Conservation (phyloP, 1,284 basidiomycete genomes). For the Apiotrichum porosum region DNA sequence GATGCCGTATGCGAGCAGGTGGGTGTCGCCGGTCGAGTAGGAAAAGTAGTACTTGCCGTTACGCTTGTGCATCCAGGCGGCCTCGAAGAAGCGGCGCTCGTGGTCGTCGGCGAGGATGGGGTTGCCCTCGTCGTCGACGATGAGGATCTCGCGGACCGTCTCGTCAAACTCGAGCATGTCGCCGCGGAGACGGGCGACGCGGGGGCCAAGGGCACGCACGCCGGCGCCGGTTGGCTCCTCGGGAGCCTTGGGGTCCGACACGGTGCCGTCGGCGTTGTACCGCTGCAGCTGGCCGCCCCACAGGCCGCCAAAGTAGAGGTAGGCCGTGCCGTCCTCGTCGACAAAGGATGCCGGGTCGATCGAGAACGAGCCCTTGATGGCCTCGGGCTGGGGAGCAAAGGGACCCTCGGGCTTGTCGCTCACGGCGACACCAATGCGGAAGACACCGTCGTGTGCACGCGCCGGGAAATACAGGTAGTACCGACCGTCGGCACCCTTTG, state of each 20-base stretch:
- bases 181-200: constrained; percentile 25
- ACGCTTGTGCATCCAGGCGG: constrained; percentile 38
- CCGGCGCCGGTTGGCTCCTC: constrained; percentile 28
- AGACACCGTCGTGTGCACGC: constrained; percentile 34
- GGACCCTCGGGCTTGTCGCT: constrained; percentile 31
- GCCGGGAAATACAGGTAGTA: constrained; percentile 42
- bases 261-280: constrained; percentile 20
- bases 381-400: constrained; percentile 29
- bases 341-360: constrained; percentile 39
- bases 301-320: constrained; percentile 39
- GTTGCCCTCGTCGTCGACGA: constrained; percentile 25
- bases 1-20: constrained; percentile 33
- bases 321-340: constrained; percentile 32
- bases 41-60: constrained; percentile 37
- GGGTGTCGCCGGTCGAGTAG: constrained; percentile 40
- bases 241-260: constrained; percentile 21
- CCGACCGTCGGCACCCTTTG: constrained; percentile 25
- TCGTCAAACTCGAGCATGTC: constrained; percentile 34
- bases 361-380: constrained; percentile 31
- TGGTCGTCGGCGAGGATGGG: constrained; percentile 32
- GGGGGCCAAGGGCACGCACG: constrained; percentile 24
- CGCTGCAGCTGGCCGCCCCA: constrained; percentile 42
- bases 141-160: constrained; percentile 23
- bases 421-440: constrained; percentile 36
- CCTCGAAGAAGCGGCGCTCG: constrained; percentile 41